phyloP scores from a whole-genome alignment of 495 filamentous ascomycete species.

The Penicillium simplicissimum region DNA sequence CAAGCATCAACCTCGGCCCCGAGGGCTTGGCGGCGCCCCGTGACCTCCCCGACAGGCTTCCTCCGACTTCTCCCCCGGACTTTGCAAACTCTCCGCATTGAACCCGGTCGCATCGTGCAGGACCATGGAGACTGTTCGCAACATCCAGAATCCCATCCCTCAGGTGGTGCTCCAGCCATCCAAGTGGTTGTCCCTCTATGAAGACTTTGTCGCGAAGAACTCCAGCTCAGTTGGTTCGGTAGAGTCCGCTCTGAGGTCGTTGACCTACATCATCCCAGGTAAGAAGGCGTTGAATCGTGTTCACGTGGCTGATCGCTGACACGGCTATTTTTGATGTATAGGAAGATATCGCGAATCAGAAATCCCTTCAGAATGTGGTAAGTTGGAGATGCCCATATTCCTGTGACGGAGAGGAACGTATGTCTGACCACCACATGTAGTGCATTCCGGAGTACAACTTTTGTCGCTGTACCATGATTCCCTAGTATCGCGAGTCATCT shows the following conservation, averaged over 20 bases:
- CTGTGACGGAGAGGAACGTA: constrained; percentile 4
- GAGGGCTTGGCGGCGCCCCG: constrained; percentile 23
- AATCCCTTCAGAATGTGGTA: constrained; percentile 84
- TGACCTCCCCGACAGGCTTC: constrained; percentile 14
- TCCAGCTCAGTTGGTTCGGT: constrained; percentile 87
- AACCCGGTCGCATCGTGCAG: constrained; percentile 8
- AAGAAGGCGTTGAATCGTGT: constrained; percentile 11
- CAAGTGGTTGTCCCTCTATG: constrained; percentile 78
- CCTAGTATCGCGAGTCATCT: constrained; percentile 70
- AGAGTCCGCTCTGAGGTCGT: constrained; percentile 83
- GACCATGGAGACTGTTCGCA: constrained; percentile 39
- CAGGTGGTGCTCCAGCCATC: constrained; percentile 57
- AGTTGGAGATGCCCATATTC: constrained; percentile 18
- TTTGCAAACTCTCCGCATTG: constrained; percentile 10
- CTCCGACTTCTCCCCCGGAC: constrained; percentile 9
- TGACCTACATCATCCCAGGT: constrained; percentile 96
- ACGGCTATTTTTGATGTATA: constrained; percentile 25
- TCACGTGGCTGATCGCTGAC: not conserved
- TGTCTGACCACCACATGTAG: constrained; percentile 29
- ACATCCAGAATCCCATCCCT: constrained; percentile 33
- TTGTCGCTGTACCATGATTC: constrained; percentile 93
- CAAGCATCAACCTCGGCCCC: constrained; percentile 27
- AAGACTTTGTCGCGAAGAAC: constrained; percentile 92
- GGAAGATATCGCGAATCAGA: constrained; percentile 93
- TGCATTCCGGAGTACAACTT: constrained; percentile 85